Base-by-base conservation (phyloP, 352 stramenopile genomes). In the Pythium aquatile region DNA sequence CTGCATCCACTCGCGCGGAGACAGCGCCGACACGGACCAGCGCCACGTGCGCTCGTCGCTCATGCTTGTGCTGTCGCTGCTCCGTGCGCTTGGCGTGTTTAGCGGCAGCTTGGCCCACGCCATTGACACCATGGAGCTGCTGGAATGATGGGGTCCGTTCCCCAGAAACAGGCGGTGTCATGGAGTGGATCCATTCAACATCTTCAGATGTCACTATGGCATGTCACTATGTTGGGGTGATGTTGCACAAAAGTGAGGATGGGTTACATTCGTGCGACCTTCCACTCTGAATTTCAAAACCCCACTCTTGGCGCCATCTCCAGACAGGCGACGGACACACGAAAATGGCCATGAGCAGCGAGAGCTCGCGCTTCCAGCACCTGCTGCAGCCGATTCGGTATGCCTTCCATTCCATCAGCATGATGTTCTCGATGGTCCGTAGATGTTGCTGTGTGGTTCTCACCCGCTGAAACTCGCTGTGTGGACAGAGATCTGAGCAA, bases 351-450 rank as follows among this genome's bases (percentile, higher is more conserved):
- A 70, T 70, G 63, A 68, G 51, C 48, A 85, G 73, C 64, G 78
- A 86, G 53, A 78, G 79, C 55, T 70, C 63, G 55, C 84, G 84
- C 57, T 81, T 91, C 66, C 81, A 88, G 82, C 83, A 95, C 71
- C 70, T 95, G 71, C 76, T 95, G 63, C 83, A 95, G 84, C 86
- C 86, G 59, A 90, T 95, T 59, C 76, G 86, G 86, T 95, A 54
- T 59, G 77, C 20, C 20, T 24, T 76, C 33, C 6, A 11, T 2
- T 8, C 3, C 37, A 14, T n/a, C 13, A 16, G 4, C 10, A 58
- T 28, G 40, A 40, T 51, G 35, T 55, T 49, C 7, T 17, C 9
- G 30, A 24, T 1, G 58, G 20, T 40, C 26, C 49, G 30, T 52
- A 37, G 33, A 54, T 58, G 20, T 8, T 30, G 5, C 16, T 58